Evolutionary conservation across 441 rosid species (phyloP).

Genomic region (Biscutella laevigata): DNA sequence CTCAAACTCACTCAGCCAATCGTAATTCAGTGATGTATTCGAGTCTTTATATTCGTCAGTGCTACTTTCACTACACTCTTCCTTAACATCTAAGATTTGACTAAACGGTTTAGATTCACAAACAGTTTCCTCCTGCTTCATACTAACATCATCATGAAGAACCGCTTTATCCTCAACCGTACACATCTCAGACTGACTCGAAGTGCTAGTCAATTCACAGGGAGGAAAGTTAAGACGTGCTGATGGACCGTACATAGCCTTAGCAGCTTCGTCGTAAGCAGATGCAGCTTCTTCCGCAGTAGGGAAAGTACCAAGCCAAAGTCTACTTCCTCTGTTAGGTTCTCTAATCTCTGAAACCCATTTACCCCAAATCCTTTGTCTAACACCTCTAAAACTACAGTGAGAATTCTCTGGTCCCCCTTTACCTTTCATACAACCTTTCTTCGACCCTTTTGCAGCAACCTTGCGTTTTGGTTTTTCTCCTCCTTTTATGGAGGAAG

Average conservation of each 20-base stretch:
- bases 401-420: conserved; percentile 67
- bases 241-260: conserved; percentile 47
- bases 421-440: conserved; percentile 89
- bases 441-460: conserved; percentile 71
- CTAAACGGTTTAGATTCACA: conserved; percentile 24
- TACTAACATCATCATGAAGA: background rate
- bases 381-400: conserved; percentile 61
- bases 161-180: conserved; percentile 24
- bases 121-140: conserved; percentile 19
- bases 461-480: conserved; percentile 28
- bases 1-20: conserved; percentile 21
- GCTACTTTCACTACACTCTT: background rate
- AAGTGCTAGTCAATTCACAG: conserved; percentile 27
- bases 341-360: conserved; percentile 88
- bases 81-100: conserved; percentile 2
- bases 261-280: conserved; percentile 76
- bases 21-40: background rate
- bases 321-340: conserved; percentile 58
- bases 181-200: conserved; percentile 41
- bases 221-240: conserved; percentile 58
- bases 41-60: background rate
- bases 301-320: conserved; percentile 81
- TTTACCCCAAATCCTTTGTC: conserved; percentile 88
- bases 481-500: conserved; percentile 3
- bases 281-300: conserved; percentile 64